phyloP scores from a whole-genome alignment of 2,329 filamentous ascomycete genomes.

The Talaromyces sp. region DNA sequence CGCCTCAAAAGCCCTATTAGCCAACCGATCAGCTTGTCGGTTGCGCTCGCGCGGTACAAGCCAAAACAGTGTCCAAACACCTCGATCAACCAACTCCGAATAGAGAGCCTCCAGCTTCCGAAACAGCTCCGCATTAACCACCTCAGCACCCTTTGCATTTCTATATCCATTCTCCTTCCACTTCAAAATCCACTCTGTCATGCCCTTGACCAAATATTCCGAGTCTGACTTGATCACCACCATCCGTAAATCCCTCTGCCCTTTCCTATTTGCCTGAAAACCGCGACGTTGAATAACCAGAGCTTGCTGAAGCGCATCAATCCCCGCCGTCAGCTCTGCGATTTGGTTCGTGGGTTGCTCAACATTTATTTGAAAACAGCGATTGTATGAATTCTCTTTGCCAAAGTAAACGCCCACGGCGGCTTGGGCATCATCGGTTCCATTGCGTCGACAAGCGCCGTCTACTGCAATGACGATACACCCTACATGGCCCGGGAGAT shows the following conservation, averaged over 20 bases:
- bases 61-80: neutral
- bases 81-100: neutral
- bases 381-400: neutral
- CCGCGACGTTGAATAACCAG: neutral
- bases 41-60: neutral
- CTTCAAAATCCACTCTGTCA: constrained; percentile 32
- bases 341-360: neutral
- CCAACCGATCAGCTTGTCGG: neutral
- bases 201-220: constrained; percentile 34
- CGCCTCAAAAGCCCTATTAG: neutral
- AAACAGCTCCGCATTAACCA: constrained; percentile 22
- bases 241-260: neutral
- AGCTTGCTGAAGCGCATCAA: neutral
- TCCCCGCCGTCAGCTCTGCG: neutral
- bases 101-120: neutral
- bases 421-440: neutral
- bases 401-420: neutral
- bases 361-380: neutral
- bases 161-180: constrained; percentile 35
- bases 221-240: constrained; percentile 36
- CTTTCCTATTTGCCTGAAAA: neutral
- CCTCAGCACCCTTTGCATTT: constrained; percentile 25
- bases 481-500: neutral
- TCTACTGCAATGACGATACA: neutral
- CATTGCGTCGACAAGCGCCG: neutral